A percentile compares a stretch with the other conserved stretches of the same genome.
These are phyloP conservation scores for Rhodofomes roseus DNA, from an alignment of 1,284 basidiomycete genomes.

Conservation along the genomic window DNA sequence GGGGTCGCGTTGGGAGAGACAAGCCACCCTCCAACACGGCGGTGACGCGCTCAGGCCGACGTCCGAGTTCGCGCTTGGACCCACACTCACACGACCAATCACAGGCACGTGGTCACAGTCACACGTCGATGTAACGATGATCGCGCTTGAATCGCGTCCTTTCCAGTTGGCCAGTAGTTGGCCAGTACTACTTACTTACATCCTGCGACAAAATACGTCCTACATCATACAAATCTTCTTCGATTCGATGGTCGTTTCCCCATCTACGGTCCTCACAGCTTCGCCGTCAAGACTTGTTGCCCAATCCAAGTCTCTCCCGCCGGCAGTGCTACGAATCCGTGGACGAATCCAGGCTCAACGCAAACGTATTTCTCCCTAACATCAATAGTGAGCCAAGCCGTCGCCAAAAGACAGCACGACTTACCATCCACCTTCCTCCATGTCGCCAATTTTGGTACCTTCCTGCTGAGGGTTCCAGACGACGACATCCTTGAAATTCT, in stretches of 20 bases:
- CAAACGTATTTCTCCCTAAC: conserved; percentile 78
- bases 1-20: not conserved
- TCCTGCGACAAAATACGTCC: too few relatives aligned
- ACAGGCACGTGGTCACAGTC: not conserved
- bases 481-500: conserved; percentile 72
- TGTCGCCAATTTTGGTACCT: conserved; percentile 72
- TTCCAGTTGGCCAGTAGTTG: too few relatives aligned
- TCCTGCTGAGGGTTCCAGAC: conserved; percentile 83
- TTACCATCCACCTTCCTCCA: conserved; percentile 86
- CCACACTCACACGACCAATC: not conserved
- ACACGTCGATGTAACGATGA: not conserved
- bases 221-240: not conserved
- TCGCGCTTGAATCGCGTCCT: too few relatives aligned
- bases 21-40: not conserved
- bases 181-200: too few relatives aligned
- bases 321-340: conserved; percentile 56
- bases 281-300: conserved; percentile 58
- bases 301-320: conserved; percentile 72
- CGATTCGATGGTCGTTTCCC: not conserved
- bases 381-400: not conserved
- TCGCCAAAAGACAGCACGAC: conserved; percentile 17
- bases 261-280: conserved; percentile 2
- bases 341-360: conserved; percentile 82
- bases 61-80: not conserved
- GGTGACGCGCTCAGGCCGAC: not conserved